Evolutionary conservation across 208 protist species (phyloP).

Genomic region (Trichomonas vaginalis): DNA sequence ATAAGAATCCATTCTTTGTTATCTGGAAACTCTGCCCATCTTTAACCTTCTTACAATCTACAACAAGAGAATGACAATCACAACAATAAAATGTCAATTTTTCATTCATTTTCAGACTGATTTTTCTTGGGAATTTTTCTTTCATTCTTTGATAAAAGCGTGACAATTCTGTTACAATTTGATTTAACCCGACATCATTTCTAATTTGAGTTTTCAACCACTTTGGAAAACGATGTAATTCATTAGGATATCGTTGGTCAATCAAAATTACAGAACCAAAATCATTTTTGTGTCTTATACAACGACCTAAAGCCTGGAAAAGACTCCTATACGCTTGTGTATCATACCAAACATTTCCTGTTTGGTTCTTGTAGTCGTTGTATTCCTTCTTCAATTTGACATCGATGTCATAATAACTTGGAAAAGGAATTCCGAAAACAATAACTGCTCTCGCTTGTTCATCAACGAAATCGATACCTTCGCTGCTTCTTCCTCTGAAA

Average conservation of each 20-base stretch:
- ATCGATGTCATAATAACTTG: background rate
- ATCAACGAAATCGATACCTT: slow-evolving; percentile 10
- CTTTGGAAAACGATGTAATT: background rate
- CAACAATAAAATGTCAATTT: background rate
- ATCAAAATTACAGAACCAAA: background rate
- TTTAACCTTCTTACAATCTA: background rate
- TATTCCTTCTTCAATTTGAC: background rate
- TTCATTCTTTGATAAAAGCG: background rate
- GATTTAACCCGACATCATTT: background rate
- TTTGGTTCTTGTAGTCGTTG: background rate
- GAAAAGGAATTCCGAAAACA: background rate
- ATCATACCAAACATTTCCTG: background rate
- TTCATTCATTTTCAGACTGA: background rate
- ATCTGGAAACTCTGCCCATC: background rate
- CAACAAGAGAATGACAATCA: background rate
- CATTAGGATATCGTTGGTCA: background rate
- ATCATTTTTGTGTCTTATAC: background rate
- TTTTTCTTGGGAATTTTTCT: background rate
- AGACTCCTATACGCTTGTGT: background rate
- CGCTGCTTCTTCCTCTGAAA: background rate
- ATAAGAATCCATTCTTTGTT: background rate
- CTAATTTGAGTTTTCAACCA: background rate
- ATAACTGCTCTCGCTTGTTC: background rate
- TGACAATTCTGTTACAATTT: background rate
- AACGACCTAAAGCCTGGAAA: background rate